A percentile compares a stretch with the other conserved stretches of the same genome.
Evolutionary conservation across 1,284 basidiomycete genomes (phyloP).

Genomic region (Fomitopsis schrenkii): DNA sequence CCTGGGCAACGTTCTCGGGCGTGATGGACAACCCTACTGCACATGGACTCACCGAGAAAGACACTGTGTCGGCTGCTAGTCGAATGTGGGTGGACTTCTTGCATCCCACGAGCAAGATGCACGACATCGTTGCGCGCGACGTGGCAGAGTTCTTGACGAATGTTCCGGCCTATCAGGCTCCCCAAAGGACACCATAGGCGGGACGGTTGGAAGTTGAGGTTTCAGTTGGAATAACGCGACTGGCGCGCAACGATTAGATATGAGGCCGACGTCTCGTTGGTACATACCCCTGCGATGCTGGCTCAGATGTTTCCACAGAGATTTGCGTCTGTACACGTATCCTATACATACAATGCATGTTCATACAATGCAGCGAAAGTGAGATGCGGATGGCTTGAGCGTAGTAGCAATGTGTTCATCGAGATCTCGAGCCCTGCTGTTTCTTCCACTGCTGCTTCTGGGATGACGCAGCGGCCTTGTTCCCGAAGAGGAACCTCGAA

Average conservation of each 20-base stretch:
- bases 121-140: constrained; percentile 24
- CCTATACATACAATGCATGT: neutral
- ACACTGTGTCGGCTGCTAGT: constrained; percentile 25
- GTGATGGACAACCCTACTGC: constrained; percentile 40
- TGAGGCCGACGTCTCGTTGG: neutral
- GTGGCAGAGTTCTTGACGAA: constrained; percentile 14
- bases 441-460: constrained; percentile 66
- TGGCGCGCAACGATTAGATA: neutral
- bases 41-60: constrained; percentile 38
- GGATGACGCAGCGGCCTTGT: constrained; percentile 64
- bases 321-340: neutral
- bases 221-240: too few species aligned
- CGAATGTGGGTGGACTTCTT: constrained; percentile 45
- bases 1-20: constrained; percentile 39
- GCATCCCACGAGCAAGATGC: constrained; percentile 25
- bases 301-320: too few species aligned
- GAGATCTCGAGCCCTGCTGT: constrained; percentile 17
- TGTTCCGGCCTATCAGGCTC: neutral
- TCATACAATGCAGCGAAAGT: neutral
- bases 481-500: constrained; percentile 73
- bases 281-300: neutral
- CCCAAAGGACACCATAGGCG: neutral
- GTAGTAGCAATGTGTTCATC: neutral
- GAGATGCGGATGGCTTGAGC: neutral
- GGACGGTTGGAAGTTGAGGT: too few species aligned